Evolutionary conservation across 371 early-diverging fungal species (phyloP).

Genomic region (Mucor circinelloides): DNA sequence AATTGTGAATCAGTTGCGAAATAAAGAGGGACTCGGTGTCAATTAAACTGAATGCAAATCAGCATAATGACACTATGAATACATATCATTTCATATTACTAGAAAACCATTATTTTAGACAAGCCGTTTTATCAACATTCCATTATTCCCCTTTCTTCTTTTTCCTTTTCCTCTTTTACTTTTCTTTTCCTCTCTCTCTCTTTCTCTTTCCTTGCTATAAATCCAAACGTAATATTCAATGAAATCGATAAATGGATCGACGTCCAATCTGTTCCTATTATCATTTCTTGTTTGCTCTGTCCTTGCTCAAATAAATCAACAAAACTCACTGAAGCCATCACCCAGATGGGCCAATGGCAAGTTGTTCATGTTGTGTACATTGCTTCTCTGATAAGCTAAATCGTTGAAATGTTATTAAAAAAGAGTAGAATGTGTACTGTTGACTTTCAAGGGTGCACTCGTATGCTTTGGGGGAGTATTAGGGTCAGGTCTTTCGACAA

Average conservation of each 20-base stretch:
- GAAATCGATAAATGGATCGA: neutral
- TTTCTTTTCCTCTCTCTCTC: neutral
- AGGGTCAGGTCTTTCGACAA: constrained; percentile 8
- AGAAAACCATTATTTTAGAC: neutral
- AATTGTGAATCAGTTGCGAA: neutral
- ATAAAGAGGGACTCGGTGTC: too few species aligned
- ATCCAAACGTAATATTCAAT: neutral
- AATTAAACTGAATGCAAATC: neutral
- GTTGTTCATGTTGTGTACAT: neutral
- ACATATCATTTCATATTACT: neutral
- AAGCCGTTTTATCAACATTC: neutral
- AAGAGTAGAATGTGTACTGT: constrained; percentile 31
- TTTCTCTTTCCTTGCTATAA: neutral
- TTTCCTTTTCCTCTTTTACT: neutral
- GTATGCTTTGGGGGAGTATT: constrained; percentile 37
- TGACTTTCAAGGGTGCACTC: constrained; percentile 12
- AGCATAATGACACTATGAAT: neutral
- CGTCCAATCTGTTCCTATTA: neutral
- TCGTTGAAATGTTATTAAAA: constrained; percentile 1
- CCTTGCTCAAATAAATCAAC: neutral
- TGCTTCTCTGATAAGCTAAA: neutral
- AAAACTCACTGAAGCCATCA: constrained; percentile 6
- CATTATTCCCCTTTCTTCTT: neutral
- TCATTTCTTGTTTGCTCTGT: neutral
- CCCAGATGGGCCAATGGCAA: constrained; percentile 30